A percentile compares a stretch with the other conserved stretches of the same genome.
Evolutionary conservation across 768 basidiomycete genomes (phyloP).

Genomic region (Russula ochroleuca): DNA sequence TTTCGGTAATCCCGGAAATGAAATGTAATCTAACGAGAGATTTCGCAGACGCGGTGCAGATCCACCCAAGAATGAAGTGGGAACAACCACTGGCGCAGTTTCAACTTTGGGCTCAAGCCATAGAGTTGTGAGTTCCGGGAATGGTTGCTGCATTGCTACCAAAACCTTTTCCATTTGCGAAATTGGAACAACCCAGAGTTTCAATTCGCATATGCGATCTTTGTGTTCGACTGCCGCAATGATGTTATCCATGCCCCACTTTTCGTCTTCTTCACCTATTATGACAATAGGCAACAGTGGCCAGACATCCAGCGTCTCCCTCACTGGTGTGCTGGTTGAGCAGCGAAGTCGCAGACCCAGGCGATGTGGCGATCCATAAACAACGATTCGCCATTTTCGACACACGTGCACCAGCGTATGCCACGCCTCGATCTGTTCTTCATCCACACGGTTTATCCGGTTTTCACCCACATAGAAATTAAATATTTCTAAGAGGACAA

Average conservation of each 20-base stretch:
- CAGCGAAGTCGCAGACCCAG: too few relatives aligned
- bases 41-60: neutral
- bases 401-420: too few relatives aligned
- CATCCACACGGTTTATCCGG: too few relatives aligned
- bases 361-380: neutral
- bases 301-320: too few relatives aligned
- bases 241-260: neutral
- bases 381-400: neutral
- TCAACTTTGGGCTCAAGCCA: neutral
- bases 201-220: neutral
- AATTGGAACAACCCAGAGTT: neutral
- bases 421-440: too few relatives aligned
- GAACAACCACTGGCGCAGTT: neutral
- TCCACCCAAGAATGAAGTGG: neutral
- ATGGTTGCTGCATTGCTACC: neutral
- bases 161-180: neutral
- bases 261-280: neutral
- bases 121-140: neutral
- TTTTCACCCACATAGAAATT: too few relatives aligned
- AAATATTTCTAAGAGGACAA: too few relatives aligned
- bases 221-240: neutral
- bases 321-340: too few relatives aligned
- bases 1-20: neutral
- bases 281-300: neutral
- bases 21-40: neutral